Percentiles rank a stretch among this genome's conserved stretches.
Evolutionary conservation across 495 filamentous ascomycete species (phyloP).

Genomic region (Penicillium odoratum): DNA sequence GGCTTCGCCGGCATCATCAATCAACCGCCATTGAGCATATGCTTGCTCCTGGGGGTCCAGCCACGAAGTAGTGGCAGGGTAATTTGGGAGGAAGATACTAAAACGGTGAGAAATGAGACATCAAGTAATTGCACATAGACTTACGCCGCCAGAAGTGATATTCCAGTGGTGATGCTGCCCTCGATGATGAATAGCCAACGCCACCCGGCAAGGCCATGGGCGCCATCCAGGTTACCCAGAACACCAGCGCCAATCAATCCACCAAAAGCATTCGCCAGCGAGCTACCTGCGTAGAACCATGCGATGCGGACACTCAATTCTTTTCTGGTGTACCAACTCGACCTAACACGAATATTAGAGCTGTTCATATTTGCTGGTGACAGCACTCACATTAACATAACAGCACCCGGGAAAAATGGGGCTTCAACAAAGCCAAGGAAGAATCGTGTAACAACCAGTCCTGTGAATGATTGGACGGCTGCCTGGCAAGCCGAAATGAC

Average conservation of each 20-base stretch:
- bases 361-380: neutral
- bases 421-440: conserved; percentile 65
- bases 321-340: conserved; percentile 53
- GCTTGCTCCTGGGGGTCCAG: conserved; percentile 64
- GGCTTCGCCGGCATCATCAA: conserved; percentile 75
- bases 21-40: conserved; percentile 68
- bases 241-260: conserved; percentile 61
- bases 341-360: conserved; percentile 18
- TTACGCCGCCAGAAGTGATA: conserved; percentile 28
- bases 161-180: conserved; percentile 46
- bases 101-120: conserved; percentile 25
- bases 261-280: conserved; percentile 64
- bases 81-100: conserved; percentile 72
- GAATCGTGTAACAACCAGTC: conserved; percentile 64
- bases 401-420: conserved; percentile 48
- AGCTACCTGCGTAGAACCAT: conserved; percentile 62
- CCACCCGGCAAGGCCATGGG: conserved; percentile 60
- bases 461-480: conserved; percentile 54
- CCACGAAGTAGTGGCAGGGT: conserved; percentile 74
- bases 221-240: conserved; percentile 31
- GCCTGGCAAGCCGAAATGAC: conserved; percentile 65
- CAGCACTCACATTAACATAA: conserved; percentile 34
- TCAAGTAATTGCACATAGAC: neutral
- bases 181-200: conserved; percentile 80
- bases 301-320: conserved; percentile 51